These are phyloP conservation scores for Lichtheimia hyalospora DNA, from an alignment of 371 early-diverging fungal genomes.

Conservation along the genomic window DNA sequence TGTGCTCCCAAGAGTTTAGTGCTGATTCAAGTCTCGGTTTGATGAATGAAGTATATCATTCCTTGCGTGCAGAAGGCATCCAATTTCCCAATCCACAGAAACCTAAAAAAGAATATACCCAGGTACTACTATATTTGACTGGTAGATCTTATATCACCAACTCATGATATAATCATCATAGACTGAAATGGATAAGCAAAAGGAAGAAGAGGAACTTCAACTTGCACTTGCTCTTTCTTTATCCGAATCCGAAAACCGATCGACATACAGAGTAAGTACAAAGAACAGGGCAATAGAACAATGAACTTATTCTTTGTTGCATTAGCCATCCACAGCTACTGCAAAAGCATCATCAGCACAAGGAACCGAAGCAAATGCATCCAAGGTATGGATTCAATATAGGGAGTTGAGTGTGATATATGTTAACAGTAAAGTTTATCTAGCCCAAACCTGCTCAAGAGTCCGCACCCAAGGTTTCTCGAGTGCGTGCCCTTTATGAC, in stretches of 20 bases:
- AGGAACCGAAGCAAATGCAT: not conserved
- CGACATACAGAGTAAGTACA: conserved; percentile 37
- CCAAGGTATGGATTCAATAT: conserved; percentile 7
- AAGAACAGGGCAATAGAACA: conserved; percentile 11
- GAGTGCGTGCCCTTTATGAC: conserved; percentile 85
- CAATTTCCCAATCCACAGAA: conserved; percentile 84
- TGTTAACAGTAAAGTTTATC: not conserved
- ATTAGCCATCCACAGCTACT: conserved; percentile 24
- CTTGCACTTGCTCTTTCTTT: conserved; percentile 89
- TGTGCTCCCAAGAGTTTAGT: conserved; percentile 88
- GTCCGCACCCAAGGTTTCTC: conserved; percentile 51
- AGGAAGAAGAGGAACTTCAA: conserved; percentile 74
- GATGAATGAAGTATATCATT: conserved; percentile 86
- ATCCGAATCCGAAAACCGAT: conserved; percentile 65
- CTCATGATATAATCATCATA: conserved; percentile 11
- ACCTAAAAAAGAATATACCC: conserved; percentile 72
- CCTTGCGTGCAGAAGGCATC: conserved; percentile 58
- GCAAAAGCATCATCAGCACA: conserved; percentile 10
- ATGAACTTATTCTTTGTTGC: conserved; percentile 7
- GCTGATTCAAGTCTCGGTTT: conserved; percentile 77
- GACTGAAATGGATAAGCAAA: conserved; percentile 71
- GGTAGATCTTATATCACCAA: too few relatives aligned
- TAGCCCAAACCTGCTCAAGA: conserved; percentile 9
- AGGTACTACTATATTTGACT: conserved; percentile 28
- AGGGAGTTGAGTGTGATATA: too few relatives aligned